Evolutionary conservation across 257 asterid species (phyloP).

Genomic region (Haberlea rhodopensis): DNA sequence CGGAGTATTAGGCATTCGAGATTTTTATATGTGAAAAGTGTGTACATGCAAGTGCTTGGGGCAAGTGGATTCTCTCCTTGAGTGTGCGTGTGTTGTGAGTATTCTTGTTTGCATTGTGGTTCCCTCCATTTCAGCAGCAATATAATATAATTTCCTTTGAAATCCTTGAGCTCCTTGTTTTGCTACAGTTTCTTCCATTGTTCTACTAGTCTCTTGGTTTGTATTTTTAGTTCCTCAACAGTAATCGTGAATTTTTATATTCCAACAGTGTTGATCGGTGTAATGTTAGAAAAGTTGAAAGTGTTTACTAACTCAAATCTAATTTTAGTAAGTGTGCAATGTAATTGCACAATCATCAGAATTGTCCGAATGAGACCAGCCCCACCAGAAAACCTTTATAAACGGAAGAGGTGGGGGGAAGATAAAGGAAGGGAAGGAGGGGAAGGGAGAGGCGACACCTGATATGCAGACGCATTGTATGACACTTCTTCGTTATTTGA

Average conservation of each 20-base stretch:
- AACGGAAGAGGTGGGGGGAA: background rate
- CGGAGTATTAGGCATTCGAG: no score
- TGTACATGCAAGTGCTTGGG: no score
- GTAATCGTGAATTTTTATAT: background rate
- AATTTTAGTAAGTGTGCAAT: background rate
- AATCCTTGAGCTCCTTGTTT: no score
- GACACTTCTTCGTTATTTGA: conserved; percentile 42
- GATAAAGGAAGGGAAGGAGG: background rate
- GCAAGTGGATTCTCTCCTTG: no score
- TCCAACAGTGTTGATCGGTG: background rate
- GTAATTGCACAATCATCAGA: background rate
- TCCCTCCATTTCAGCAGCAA: no score
- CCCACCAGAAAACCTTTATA: background rate
- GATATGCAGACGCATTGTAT: conserved; percentile 31
- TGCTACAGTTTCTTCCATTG: no score
- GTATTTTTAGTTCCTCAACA: no score
- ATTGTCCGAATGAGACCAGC: background rate
- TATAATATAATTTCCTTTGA: no score
- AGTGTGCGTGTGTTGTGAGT: no score
- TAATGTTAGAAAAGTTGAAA: background rate
- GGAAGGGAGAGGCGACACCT: conserved; percentile 62
- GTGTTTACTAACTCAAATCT: background rate
- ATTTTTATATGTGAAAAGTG: no score
- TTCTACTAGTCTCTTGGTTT: no score
- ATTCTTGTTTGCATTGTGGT: no score